These are phyloP conservation scores for Apiospora koreana DNA, from an alignment of 2,329 filamentous ascomycete species.

Conservation along the genomic window DNA sequence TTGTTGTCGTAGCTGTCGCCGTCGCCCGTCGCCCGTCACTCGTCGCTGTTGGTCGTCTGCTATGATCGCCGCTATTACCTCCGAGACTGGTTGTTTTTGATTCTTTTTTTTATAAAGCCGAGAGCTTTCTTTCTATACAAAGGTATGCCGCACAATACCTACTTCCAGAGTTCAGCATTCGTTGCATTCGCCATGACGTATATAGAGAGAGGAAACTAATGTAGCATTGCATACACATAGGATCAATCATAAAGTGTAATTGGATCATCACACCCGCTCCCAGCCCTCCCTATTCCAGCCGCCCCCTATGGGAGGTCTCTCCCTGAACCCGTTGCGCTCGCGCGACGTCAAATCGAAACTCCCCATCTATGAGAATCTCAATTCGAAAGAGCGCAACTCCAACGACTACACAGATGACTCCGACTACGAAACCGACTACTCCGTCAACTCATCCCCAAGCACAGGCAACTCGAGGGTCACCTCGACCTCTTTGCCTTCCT, in stretches of 20 bases:
- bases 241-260: not conserved
- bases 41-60: not conserved
- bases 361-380: slow-evolving; percentile 51
- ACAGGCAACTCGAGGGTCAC: slow-evolving; percentile 57
- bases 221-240: not conserved
- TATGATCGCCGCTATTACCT: not conserved
- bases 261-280: not conserved
- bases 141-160: not conserved
- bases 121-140: not conserved
- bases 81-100: not conserved
- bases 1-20: not conserved
- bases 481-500: slow-evolving; percentile 41
- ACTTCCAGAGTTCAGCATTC: not conserved
- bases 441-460: slow-evolving; percentile 46
- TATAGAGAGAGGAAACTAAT: not conserved
- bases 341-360: slow-evolving; percentile 46
- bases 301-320: slow-evolving; percentile 48
- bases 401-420: slow-evolving; percentile 50
- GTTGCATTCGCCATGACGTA: not conserved
- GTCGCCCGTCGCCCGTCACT: too few relatives aligned
- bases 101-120: not conserved
- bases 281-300: not conserved
- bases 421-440: slow-evolving; percentile 36
- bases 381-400: slow-evolving; percentile 52
- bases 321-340: slow-evolving; percentile 47